A percentile compares a stretch with the other conserved stretches of the same genome.
These are phyloP conservation scores for Candida andamanensis DNA, from an alignment of 805 yeast genomes.

Conservation along the genomic window DNA sequence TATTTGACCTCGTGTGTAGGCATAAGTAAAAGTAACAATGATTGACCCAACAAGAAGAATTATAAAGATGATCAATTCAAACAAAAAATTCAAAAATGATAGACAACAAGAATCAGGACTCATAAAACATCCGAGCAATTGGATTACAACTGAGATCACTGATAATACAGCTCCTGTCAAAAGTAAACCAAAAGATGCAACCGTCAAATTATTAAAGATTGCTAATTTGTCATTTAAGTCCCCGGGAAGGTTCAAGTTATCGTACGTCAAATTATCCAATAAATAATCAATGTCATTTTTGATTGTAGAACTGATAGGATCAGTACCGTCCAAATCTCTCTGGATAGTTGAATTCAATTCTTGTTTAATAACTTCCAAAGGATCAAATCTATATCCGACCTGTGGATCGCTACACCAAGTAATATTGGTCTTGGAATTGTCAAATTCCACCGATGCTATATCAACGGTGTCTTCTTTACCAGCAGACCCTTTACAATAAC, in stretches of 20 bases:
- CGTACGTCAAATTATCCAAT: slow-evolving; percentile 17
- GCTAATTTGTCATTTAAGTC: slow-evolving; percentile 42
- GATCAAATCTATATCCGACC: slow-evolving; percentile 54
- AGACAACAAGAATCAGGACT: slow-evolving; percentile 42
- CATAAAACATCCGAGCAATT: slow-evolving; percentile 34
- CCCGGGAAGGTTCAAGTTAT: slow-evolving; percentile 48
- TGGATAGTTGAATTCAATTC: slow-evolving; percentile 27
- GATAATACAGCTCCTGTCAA: slow-evolving; percentile 26
- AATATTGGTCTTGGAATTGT: slow-evolving; percentile 29
- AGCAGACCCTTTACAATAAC: slow-evolving; percentile 35
- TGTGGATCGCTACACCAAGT: slow-evolving; percentile 51
- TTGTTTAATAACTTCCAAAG: slow-evolving; percentile 31
- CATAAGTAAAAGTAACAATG: slow-evolving; percentile 59
- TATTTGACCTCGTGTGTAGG: slow-evolving; percentile 45
- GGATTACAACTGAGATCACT: slow-evolving; percentile 48
- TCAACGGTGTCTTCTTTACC: slow-evolving; percentile 6
- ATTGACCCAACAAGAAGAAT: slow-evolving; percentile 46
- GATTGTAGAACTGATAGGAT: slow-evolving; percentile 19
- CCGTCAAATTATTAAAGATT: slow-evolving; percentile 43
- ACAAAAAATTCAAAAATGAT: slow-evolving; percentile 40
- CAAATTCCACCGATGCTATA: slow-evolving; percentile 15
- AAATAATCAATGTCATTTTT: slow-evolving; percentile 18
- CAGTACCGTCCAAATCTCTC: slow-evolving; percentile 19
- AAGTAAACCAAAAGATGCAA: slow-evolving; percentile 50
- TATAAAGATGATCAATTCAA: slow-evolving; percentile 43